phyloP scores from a whole-genome alignment of 257 asterid species.

The Nicotiana tabacum region DNA sequence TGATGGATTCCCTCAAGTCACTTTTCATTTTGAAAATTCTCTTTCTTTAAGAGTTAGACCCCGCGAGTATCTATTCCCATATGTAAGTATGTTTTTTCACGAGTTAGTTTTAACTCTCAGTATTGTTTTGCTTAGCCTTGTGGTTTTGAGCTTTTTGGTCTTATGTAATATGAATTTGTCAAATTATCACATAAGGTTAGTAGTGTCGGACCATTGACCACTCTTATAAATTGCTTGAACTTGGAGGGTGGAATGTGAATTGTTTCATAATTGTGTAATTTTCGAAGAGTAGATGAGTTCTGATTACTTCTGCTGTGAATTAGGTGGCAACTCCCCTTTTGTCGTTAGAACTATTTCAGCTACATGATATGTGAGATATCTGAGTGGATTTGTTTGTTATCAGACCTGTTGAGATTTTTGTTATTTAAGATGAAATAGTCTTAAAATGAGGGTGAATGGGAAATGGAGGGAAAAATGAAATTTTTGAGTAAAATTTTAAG shows the following conservation, averaged over 20 bases:
- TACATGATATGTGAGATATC: background rate
- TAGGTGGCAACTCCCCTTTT: background rate
- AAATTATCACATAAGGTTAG: background rate
- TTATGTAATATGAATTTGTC: background rate
- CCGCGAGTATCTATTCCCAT: conserved; percentile 82
- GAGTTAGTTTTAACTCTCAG: background rate
- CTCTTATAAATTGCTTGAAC: background rate
- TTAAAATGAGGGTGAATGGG: too few relatives aligned
- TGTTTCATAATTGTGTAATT: background rate
- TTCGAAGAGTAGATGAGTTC: background rate
- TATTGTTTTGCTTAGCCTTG: background rate
- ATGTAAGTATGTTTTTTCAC: conserved; percentile 58
- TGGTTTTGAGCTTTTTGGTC: background rate
- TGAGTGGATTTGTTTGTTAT: background rate
- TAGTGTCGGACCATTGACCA: background rate
- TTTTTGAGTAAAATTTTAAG: too few relatives aligned
- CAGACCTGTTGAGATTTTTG: background rate
- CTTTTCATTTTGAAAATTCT: conserved; percentile 75
- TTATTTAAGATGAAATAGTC: too few relatives aligned
- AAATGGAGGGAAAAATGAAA: too few relatives aligned
- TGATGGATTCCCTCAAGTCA: conserved; percentile 83
- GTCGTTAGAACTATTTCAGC: background rate
- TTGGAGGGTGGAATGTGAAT: conserved; percentile 1
- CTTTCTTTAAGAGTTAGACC: conserved; percentile 85
- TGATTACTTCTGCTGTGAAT: background rate